Conservation (phyloP, 2,329 filamentous ascomycete species). For the Tolypocladium cylindrosporum region DNA sequence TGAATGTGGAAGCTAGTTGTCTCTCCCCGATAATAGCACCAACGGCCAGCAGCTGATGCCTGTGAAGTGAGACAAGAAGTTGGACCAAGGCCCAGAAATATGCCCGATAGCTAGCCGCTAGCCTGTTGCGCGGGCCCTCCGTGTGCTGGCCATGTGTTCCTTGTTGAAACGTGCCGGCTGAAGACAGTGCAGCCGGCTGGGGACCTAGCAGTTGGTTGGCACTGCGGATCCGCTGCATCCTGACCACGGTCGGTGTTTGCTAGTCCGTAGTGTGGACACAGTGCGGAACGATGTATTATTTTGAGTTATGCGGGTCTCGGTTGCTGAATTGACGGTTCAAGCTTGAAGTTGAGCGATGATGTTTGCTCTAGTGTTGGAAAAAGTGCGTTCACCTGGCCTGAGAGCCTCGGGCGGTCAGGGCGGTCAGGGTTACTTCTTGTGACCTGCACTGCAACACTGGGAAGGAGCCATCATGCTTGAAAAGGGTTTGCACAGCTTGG, state of each 20-base stretch:
- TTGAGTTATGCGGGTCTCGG: no score
- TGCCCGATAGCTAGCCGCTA: conserved; percentile 1
- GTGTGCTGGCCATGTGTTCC: conserved; percentile 26
- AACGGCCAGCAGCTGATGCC: neutral
- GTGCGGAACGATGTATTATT: neutral
- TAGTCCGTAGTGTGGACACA: neutral
- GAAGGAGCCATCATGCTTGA: neutral
- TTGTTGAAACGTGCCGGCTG: conserved; percentile 23
- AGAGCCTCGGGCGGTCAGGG: neutral
- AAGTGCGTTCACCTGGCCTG: neutral
- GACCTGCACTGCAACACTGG: neutral
- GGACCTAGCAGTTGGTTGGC: conserved; percentile 16
- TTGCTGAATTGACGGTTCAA: neutral
- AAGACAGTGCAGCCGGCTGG: conserved; percentile 18
- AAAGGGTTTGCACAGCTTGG: neutral
- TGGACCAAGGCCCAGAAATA: conserved; percentile 8
- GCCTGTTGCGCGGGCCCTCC: conserved; percentile 6
- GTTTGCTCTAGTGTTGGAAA: neutral
- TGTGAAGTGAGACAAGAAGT: conserved; percentile 8
- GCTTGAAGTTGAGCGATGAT: neutral
- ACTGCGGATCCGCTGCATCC: no score
- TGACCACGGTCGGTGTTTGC: no score
- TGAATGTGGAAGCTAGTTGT: conserved; percentile 1
- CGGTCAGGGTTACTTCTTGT: neutral
- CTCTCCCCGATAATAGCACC: neutral